Evolutionary conservation across 495 filamentous ascomycete genomes (phyloP).

Genomic region (Podospora comata): DNA sequence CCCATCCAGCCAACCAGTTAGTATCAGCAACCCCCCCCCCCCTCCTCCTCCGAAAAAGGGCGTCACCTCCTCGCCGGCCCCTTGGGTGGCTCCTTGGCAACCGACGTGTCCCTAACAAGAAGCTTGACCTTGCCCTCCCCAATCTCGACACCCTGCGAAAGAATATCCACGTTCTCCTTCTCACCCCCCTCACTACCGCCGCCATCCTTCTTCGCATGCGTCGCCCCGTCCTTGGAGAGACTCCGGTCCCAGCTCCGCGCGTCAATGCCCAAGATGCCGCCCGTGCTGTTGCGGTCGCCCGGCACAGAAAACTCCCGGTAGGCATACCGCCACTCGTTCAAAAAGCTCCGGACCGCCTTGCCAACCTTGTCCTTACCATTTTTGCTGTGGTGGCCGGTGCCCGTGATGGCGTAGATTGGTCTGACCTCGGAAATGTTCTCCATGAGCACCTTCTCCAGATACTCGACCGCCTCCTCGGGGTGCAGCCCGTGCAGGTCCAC

Average conservation of each 20-base stretch:
- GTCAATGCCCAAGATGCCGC: slow-evolving; percentile 92
- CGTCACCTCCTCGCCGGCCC: slow-evolving; percentile 35
- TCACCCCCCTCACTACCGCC: slow-evolving; percentile 23
- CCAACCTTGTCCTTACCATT: slow-evolving; percentile 98
- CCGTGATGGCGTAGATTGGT: slow-evolving; percentile 93
- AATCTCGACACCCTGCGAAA: slow-evolving; percentile 58
- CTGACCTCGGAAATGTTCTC: slow-evolving; percentile 69
- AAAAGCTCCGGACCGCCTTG: slow-evolving; percentile 83
- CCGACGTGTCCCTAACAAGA: slow-evolving; percentile 49
- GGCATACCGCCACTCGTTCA: slow-evolving; percentile 93
- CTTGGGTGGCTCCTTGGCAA: slow-evolving; percentile 43
- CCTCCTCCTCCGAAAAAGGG: neutral
- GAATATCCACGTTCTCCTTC: slow-evolving; percentile 56
- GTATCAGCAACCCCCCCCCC: neutral
- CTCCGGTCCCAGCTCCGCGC: slow-evolving; percentile 82
- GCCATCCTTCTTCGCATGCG: slow-evolving; percentile 48
- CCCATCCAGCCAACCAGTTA: neutral
- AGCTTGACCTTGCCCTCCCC: slow-evolving; percentile 59
- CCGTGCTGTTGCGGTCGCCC: slow-evolving; percentile 84
- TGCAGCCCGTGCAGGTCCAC: slow-evolving; percentile 95
- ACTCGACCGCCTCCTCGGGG: slow-evolving; percentile 94
- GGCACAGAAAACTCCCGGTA: slow-evolving; percentile 96
- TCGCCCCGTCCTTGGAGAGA: slow-evolving; percentile 46
- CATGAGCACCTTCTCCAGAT: slow-evolving; percentile 80
- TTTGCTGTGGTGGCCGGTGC: slow-evolving; percentile 96